Evolutionary conservation across 2,329 filamentous ascomycete species (phyloP).

Genomic region (Fonsecaea erecta): DNA sequence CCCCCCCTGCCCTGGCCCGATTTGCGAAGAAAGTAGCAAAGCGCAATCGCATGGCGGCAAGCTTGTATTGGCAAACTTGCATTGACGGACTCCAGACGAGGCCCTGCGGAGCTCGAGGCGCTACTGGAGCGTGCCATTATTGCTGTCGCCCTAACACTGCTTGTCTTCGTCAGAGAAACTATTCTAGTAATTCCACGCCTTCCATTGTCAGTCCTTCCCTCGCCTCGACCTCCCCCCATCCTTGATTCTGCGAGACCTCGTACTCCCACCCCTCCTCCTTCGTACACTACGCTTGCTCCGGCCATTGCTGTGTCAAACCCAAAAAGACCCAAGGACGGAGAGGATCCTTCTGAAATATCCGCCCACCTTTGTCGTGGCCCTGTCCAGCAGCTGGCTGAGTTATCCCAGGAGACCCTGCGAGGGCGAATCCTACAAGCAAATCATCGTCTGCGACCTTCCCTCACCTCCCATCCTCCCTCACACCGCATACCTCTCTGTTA

Average conservation of each 20-base stretch:
- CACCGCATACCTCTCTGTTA: constrained; percentile 18
- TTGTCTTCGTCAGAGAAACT: constrained; percentile 5
- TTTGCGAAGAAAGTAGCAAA: neutral
- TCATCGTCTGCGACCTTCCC: constrained; percentile 4
- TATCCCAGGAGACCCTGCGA: constrained; percentile 1
- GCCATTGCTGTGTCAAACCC: constrained; percentile 2
- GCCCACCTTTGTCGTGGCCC: constrained; percentile 9
- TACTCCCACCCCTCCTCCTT: constrained; percentile 1
- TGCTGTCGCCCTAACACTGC: constrained; percentile 12
- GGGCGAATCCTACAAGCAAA: constrained; percentile 10
- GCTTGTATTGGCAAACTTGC: constrained; percentile 10
- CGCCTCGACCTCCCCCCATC: constrained; percentile 1
- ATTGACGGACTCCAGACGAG: constrained; percentile 15
- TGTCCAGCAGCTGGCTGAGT: constrained; percentile 3
- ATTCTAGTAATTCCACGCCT: constrained; percentile 5
- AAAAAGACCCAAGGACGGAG: neutral
- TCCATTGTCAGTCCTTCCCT: neutral
- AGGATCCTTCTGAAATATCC: neutral
- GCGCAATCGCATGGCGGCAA: constrained; percentile 19
- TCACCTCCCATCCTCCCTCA: constrained; percentile 13
- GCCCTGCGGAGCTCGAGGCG: constrained; percentile 7
- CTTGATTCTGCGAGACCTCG: constrained; percentile 2
- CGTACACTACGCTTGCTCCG: constrained; percentile 8
- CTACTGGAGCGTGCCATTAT: constrained; percentile 18
- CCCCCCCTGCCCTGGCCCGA: constrained; percentile 7